A percentile compares a stretch with the other conserved stretches of the same genome.
Evolutionary conservation across 1,284 basidiomycete genomes (phyloP).

Genomic region (Boletellus deceptivus): DNA sequence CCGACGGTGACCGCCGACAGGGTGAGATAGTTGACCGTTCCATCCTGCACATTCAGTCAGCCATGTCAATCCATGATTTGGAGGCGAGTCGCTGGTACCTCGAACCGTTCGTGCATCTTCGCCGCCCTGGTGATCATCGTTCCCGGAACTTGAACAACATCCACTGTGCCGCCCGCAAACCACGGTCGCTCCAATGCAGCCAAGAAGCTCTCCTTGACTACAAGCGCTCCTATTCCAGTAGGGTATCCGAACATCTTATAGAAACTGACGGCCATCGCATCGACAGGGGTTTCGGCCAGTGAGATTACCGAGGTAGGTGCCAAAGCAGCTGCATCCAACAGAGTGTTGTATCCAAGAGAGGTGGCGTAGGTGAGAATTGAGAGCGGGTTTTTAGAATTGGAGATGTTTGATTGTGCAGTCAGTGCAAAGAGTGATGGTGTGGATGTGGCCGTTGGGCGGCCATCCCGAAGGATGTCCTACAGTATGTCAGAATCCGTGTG

Average conservation of each 20-base stretch:
- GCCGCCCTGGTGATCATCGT: conserved; percentile 57
- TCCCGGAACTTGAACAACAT: conserved; percentile 78
- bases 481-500: background rate
- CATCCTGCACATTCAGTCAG: conserved; percentile 51
- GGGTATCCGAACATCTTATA: conserved; percentile 92
- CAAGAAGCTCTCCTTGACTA: conserved; percentile 70
- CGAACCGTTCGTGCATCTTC: conserved; percentile 70
- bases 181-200: conserved; percentile 63
- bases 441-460: conserved; percentile 41
- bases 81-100: conserved; percentile 45
- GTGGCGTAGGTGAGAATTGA: conserved; percentile 59
- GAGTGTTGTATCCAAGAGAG: conserved; percentile 65
- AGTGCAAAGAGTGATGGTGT: conserved; percentile 65
- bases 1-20: conserved; percentile 75
- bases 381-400: conserved; percentile 62
- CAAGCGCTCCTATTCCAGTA: conserved; percentile 78
- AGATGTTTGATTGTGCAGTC: conserved; percentile 79
- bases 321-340: conserved; percentile 79
- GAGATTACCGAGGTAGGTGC: conserved; percentile 70
- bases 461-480: conserved; percentile 44
- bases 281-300: conserved; percentile 61
- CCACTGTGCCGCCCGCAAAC: conserved; percentile 82
- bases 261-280: conserved; percentile 80
- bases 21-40: conserved; percentile 77
- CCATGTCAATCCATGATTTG: background rate